These are phyloP conservation scores for Microbotryum scabiosae DNA, from an alignment of 1,284 basidiomycete genomes.

Conservation along the genomic window DNA sequence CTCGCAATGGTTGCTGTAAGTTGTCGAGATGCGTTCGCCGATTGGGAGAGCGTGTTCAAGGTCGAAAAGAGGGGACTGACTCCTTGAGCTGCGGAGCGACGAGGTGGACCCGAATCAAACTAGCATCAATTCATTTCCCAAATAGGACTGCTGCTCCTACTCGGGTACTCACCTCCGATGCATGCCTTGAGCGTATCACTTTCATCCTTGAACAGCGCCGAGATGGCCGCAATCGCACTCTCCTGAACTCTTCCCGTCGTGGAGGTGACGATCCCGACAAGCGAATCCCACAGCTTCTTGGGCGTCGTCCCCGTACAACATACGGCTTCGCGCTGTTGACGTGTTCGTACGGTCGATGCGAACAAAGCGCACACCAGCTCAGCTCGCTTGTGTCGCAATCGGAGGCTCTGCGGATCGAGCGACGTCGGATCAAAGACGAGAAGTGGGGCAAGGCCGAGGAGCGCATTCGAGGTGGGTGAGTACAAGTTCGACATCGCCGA, in stretches of 20 bases:
- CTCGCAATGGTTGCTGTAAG: no score
- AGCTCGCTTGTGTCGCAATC: not conserved
- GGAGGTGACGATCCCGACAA: not conserved
- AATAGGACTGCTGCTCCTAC: no score
- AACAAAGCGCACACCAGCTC: constrained; percentile 20
- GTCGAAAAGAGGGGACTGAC: no score
- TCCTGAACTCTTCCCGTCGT: not conserved
- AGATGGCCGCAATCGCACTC: constrained; percentile 1
- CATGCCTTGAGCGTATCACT: constrained; percentile 8
- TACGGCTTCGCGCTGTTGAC: constrained; percentile 1
- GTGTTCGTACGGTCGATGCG: constrained; percentile 2
- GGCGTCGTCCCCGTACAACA: no score
- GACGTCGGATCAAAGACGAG: constrained; percentile 7
- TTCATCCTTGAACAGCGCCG: not conserved
- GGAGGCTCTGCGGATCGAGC: not conserved
- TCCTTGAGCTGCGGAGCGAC: no score
- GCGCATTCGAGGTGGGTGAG: no score
- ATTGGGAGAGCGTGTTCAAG: no score
- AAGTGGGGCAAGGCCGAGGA: not conserved
- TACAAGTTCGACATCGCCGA: no score
- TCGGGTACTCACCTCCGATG: not conserved
- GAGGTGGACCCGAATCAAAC: no score
- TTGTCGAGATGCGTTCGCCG: no score
- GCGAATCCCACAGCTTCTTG: not conserved
- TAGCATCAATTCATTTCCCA: no score